These are phyloP conservation scores for Russula olivacea DNA, from an alignment of 768 basidiomycete genomes.

Conservation along the genomic window DNA sequence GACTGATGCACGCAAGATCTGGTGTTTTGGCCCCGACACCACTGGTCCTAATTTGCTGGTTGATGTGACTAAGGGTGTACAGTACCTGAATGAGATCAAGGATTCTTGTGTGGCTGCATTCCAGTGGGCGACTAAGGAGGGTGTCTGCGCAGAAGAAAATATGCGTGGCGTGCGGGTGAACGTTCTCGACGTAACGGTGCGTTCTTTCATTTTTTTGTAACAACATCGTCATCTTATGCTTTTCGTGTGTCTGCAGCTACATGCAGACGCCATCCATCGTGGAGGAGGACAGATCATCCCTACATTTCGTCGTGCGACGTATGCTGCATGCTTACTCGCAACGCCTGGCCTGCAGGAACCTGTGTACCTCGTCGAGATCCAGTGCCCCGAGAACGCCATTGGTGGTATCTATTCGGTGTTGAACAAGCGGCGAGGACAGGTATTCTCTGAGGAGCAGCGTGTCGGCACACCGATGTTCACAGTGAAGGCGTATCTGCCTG, in stretches of 20 bases:
- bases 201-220: slow-evolving; percentile 28
- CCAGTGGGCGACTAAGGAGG: slow-evolving; percentile 99
- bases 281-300: slow-evolving; percentile 99
- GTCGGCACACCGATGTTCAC: slow-evolving; percentile 99
- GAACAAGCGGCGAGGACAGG: slow-evolving; percentile 98
- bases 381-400: slow-evolving; percentile 95
- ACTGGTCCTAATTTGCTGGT: slow-evolving; percentile 95
- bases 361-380: slow-evolving; percentile 95
- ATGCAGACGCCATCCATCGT: slow-evolving; percentile 98
- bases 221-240: background rate
- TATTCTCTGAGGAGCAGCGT: slow-evolving; percentile 96
- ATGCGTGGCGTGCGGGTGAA: slow-evolving; percentile 99
- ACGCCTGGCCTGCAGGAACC: slow-evolving; percentile 92
- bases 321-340: slow-evolving; percentile 92
- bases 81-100: slow-evolving; percentile 99
- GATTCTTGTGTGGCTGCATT: slow-evolving; percentile 98
- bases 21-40: slow-evolving; percentile 99
- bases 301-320: slow-evolving; percentile 91
- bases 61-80: slow-evolving; percentile 98
- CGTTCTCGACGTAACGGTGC: slow-evolving; percentile 88
- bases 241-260: slow-evolving; percentile 50
- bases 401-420: slow-evolving; percentile 93
- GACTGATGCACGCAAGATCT: slow-evolving; percentile 98
- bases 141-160: slow-evolving; percentile 93
- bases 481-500: slow-evolving; percentile 94